Evolutionary conservation across 345 rosid species (phyloP), one percentile per base, ranked within the genome.

Genomic region (Pugionium dolabratum): DNA sequence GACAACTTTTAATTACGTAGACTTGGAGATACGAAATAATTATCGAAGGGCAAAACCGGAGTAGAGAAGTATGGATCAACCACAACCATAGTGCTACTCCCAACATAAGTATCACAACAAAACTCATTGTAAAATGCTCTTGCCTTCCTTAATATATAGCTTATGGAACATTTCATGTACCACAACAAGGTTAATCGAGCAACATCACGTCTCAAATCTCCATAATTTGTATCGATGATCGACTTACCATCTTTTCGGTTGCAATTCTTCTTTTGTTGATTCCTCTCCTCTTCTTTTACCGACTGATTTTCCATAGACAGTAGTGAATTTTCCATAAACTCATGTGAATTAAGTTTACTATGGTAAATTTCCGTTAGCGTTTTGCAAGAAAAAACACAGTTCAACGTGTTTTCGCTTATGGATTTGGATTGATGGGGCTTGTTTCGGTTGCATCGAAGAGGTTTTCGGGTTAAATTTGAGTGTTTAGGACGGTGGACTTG

Each of bases 41-140:
- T 4, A 66, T 31, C 39, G 41, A 69, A 66, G 11, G 74, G 82
- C 3, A 77, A 32, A 29, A 83, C 78, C 29, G 82, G 86, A 55
- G 75, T 50, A 3, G 82, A 79, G 76, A 84, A 80, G 72, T 79
- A 80, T 28, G 85, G 82, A 66, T 68, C 79, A 6, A 69, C 80
- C 26, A 56, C 6, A 43, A 41, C 49, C 67, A 39, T 45, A 35
- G 57, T 59, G 44, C 9, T 29, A 11, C 51, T 6, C 39, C 56
- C 62, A 29, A 26, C 72, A 33, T 52, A 68, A 51, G 64, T 67
- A 36, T 77, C 85, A 30, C 77, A 59, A 51, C 71, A 79, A 39
- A 68, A 68, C 68, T 75, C 82, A 36, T 79, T 79, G 80, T 65
- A 78, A 57, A 80, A 80, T 26, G 82, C 75, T 72, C 75, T 79